Evolutionary conservation across 192 early-diverging fungal genomes (phyloP), one percentile per base, ranked within the genome.

Genomic region (Coemansia sp.): DNA sequence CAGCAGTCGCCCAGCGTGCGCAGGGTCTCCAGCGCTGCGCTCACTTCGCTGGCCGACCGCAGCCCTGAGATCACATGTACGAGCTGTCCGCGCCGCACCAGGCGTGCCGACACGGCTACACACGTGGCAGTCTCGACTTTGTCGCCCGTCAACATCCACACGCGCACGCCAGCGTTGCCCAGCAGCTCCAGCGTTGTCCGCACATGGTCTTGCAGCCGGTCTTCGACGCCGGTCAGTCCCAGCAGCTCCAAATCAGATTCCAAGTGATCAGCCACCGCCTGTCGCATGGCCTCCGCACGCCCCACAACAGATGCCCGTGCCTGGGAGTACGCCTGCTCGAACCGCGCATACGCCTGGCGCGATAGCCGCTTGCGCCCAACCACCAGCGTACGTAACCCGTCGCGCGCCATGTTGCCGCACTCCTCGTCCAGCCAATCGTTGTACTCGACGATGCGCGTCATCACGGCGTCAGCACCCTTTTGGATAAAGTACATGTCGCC

Each of bases 61-160:
- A 91, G 65, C 61, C 88, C 89, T 0, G 92, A 64, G 20, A 98
- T 87, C 20, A 88, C 83, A 64, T 95, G 87, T 39, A 98, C 93
- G 6, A 78, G 83, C 81, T 95, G 94, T 66, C 93, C 93, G 23
- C 94, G 84, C 1, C 90, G 83, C 11, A 96, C 90, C 16, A 98
- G 83, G 59, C 92, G 93, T 11, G 93, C 93, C 3, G 94, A 96
- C 14, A 96, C 87, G 0, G 96, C 94, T 66, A 98, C 93, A 69
- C 93, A 95, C 0, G 92, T 94, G 23, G 96, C 96, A 16, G 96
- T 98, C 72, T 98, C 96, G 52, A 95, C 92, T 69, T 98, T 98
- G 79, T 98, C 96, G 52, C 96, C 94, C 0, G 96, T 98, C 48
- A 98, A 84, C 96, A 98, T 98, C 96, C 96, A 98, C 22, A 98